Evolutionary conservation across 2,329 filamentous ascomycete species (phyloP), one percentile per base, ranked within the genome.

Genomic region (Parascedosporium putredinis): DNA sequence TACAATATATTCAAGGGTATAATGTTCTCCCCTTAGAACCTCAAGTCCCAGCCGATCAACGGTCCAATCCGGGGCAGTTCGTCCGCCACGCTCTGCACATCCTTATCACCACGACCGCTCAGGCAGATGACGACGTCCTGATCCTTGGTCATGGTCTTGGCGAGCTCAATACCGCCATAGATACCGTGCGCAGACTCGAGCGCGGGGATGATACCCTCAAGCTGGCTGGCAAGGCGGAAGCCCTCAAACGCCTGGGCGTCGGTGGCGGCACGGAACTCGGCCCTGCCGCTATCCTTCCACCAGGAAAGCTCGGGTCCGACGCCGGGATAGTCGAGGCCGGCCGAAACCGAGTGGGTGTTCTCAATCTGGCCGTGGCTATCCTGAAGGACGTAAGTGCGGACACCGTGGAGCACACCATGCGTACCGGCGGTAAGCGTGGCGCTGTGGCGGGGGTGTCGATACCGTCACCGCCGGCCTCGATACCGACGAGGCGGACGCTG

Each of bases 41-140:
- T 72, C 58, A 84, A 62, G 57, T 84, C 79, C 80, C 80, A 84
- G 51, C 78, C 88, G 67, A 98, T 97, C 73, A 85, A 75, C 6
- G 93, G 93, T 0, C 93, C 91, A 54, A 98, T 67, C 57, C 77
- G 86, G 16, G 91, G 91, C 62, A 98, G 70, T 69, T 95, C 88
- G 62, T 98, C 93, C 0, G 93, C 93, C 47, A 98, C 91, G 60
- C 88, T 95, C 78, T 98, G 90, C 52, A 98, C 93, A 63, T 98
- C 93, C 80, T 98, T 98, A 69, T 98, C 93, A 55, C 93, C 93
- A 58, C 93, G 76, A 7, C 93, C 93, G 62, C 86, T 94, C 33
- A 98, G 67, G 69, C 91, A 97, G 55, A 98, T 90, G 52, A 98
- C 91, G 24, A 98, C 71, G 61, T 97, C 89, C 69, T 96, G 72